Conservation (phyloP, 768 basidiomycete genomes). For the Lanmaoa pseudosensibilis region DNA sequence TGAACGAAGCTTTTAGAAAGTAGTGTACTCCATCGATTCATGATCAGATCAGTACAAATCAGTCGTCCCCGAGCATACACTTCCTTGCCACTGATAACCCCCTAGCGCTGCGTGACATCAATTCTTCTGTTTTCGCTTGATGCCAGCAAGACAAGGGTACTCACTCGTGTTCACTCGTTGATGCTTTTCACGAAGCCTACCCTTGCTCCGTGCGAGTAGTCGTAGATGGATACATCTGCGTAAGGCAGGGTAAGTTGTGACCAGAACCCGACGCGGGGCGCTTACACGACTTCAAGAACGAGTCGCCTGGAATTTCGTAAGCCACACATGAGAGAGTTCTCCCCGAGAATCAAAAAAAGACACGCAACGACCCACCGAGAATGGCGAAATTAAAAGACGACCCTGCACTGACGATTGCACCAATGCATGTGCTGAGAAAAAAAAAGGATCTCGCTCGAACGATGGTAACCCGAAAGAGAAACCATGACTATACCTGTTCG, state of each 20-base stretch:
- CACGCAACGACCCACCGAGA: conserved; percentile 17
- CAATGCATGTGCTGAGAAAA: conserved; percentile 50
- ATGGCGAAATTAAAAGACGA: conserved; percentile 6
- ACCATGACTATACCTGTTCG: conserved; percentile 26
- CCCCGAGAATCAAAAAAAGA: too few relatives aligned
- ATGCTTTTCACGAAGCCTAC: conserved; percentile 61
- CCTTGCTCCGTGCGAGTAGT: conserved; percentile 52
- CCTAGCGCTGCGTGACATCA: not conserved
- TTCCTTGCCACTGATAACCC: not conserved
- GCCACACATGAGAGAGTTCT: not conserved
- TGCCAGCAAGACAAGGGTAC: not conserved
- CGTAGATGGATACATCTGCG: conserved; percentile 61
- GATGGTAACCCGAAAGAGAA: too few relatives aligned
- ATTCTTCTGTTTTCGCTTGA: not conserved
- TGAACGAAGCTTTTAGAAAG: not conserved
- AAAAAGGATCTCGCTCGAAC: not conserved
- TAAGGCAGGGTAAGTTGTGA: not conserved
- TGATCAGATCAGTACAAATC: not conserved
- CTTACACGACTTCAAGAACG: conserved; percentile 68
- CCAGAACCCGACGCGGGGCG: not conserved
- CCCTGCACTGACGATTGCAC: conserved; percentile 48
- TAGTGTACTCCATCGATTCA: not conserved
- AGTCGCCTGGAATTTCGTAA: conserved; percentile 40
- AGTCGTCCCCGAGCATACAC: not conserved
- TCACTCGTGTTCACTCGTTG: conserved; percentile 26